phyloP scores from a whole-genome alignment of 2,329 filamentous ascomycete genomes.

The Aspergillus sp. region DNA sequence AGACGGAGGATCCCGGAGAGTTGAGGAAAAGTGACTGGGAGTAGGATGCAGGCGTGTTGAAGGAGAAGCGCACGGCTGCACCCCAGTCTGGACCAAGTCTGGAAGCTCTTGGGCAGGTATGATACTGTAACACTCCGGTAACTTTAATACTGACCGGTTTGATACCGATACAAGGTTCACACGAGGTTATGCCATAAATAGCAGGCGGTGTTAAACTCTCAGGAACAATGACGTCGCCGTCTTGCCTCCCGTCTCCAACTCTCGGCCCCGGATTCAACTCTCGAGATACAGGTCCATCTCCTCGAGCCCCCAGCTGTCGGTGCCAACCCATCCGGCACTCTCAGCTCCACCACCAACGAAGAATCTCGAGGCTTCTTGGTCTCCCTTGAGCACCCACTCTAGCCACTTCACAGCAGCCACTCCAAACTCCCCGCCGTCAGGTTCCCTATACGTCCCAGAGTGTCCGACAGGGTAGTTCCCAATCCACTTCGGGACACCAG shows the following conservation, averaged over 20 bases:
- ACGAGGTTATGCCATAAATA: neutral
- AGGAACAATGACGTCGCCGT: neutral
- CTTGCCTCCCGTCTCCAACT: neutral
- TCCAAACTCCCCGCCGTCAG: conserved; percentile 6
- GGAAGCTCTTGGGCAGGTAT: no score
- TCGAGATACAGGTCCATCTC: neutral
- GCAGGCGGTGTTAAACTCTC: conserved; percentile 2
- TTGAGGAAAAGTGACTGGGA: neutral
- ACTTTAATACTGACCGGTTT: neutral
- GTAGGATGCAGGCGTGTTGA: neutral
- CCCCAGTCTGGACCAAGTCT: no score
- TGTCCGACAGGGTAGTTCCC: conserved; percentile 10
- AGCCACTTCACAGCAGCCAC: conserved; percentile 7
- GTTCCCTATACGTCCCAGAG: conserved; percentile 3
- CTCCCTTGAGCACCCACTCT: neutral
- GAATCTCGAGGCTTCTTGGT: neutral
- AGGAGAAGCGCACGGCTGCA: neutral
- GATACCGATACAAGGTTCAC: neutral
- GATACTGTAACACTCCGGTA: neutral
- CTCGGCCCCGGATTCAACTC: neutral
- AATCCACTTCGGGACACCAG: conserved; percentile 6
- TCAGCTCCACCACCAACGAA: conserved; percentile 4
- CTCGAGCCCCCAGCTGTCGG: neutral
- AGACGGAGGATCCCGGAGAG: neutral
- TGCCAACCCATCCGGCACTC: conserved; percentile 1